Evolutionary conservation across 208 protist genomes (phyloP), one percentile per base, ranked within the genome.

Genomic region (Wallacemonas sp.): DNA sequence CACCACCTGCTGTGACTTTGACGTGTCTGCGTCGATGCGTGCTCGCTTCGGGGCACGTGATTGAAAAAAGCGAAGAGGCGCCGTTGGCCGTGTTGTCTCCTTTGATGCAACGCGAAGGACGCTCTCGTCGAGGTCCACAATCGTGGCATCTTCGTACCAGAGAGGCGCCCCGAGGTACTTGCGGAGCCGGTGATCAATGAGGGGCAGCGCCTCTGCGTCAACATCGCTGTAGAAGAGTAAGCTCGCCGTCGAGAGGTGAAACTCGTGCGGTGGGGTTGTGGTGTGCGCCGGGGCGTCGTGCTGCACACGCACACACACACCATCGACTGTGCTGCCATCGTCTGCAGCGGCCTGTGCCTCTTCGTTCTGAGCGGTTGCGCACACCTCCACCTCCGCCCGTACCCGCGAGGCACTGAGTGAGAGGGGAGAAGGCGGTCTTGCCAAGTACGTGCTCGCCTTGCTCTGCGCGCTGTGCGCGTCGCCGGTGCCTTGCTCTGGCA

Each of bases 191-290:
- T 64, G 36, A 31, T 64, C 59, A 27, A 64, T 47, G 26, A 49
- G 11, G 38, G 59, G 66, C 38, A 82, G 56, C 30, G 47, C 71
- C 17, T 73, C 72, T 33, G 51, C 70, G 68, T 73, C 65, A 12
- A 82, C 67, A 49, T 82, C 77, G 42, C 75, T 59, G 77, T 78
- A 82, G 54, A 75, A 82, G 31, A 82, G 63, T 15, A 82, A 51
- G 44, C 71, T 78, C 5, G 67, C 68, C n/a, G 72, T 75, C 27
- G 77, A 82, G 47, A 82, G 68, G 42, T 31, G 59, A 31, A 46
- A 62, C n/a, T n/a, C n/a, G n/a, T n/a, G n/a, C n/a, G n/a, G n/a
- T n/a, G n/a, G n/a, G n/a, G n/a, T n/a, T n/a, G n/a, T n/a, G n/a
- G n/a, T n/a, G n/a, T n/a, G n/a, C n/a, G n/a, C n/a, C n/a, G n/a